These are phyloP conservation scores for Kluyveromyces starmeri DNA, from an alignment of 805 yeast genomes.

Conservation along the genomic window DNA sequence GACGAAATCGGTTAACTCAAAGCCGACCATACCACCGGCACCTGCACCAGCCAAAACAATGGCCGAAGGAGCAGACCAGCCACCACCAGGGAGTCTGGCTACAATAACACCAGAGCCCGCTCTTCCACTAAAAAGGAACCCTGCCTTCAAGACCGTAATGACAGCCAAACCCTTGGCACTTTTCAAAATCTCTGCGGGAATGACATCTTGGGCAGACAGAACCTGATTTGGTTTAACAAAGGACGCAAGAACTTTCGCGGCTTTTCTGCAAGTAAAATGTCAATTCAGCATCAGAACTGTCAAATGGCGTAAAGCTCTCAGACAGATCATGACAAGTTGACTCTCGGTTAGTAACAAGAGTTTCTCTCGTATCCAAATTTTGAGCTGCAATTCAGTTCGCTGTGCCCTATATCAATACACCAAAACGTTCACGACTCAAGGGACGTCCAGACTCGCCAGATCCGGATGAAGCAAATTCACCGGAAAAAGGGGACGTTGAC, in stretches of 20 bases:
- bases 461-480: no score
- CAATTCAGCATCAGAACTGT: no score
- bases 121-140: conserved; percentile 90
- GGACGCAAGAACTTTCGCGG: conserved; percentile 82
- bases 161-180: conserved; percentile 91
- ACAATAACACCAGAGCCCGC: conserved; percentile 97
- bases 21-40: conserved; percentile 96
- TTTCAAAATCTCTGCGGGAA: conserved; percentile 79
- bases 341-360: no score
- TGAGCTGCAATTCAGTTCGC: no score
- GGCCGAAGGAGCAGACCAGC: conserved; percentile 97
- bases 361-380: no score
- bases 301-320: no score
- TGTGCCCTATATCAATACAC: no score
- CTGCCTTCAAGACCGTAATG: conserved; percentile 93
- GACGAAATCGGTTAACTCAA: conserved; percentile 92
- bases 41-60: conserved; percentile 97
- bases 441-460: no score
- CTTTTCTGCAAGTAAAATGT: no score
- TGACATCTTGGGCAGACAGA: conserved; percentile 78
- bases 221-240: conserved; percentile 93
- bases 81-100: conserved; percentile 87
- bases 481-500: no score
- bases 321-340: no score
- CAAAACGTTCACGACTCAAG: no score